Evolutionary conservation across 306 rosid genomes (phyloP).

Genomic region (Dryas drummondii): DNA sequence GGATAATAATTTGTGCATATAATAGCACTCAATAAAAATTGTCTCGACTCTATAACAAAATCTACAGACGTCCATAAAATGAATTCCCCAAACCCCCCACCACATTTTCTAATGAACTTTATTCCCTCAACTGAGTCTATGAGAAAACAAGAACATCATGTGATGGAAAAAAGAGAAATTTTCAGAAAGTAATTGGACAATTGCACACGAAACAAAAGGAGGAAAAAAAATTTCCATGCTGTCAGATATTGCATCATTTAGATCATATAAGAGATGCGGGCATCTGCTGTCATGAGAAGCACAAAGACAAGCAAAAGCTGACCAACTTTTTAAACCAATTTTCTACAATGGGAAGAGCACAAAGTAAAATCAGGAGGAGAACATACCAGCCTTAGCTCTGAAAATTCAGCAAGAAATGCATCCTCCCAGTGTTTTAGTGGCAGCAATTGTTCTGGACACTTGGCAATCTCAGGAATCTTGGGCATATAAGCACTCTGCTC

Average conservation of each 20-base stretch:
- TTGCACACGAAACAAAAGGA: background rate
- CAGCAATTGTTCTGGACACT: constrained; percentile 75
- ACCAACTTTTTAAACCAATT: background rate
- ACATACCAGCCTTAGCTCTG: constrained; percentile 64
- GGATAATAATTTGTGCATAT: too few species aligned
- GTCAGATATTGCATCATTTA: constrained; percentile 50
- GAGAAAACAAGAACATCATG: background rate
- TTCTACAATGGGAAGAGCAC: background rate
- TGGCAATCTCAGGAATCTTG: constrained; percentile 70
- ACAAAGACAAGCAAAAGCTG: constrained; percentile 7
- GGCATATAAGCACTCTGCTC: constrained; percentile 92
- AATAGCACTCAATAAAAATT: background rate
- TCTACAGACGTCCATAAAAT: background rate
- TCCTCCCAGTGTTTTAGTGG: constrained; percentile 86
- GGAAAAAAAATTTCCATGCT: background rate
- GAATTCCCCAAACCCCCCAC: background rate
- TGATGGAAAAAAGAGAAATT: background rate
- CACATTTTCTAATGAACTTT: background rate
- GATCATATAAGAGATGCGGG: constrained; percentile 53
- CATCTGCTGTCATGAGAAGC: constrained; percentile 44
- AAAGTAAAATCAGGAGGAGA: constrained; percentile 24
- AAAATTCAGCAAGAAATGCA: constrained; percentile 71
- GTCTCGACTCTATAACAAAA: background rate
- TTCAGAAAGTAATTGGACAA: background rate
- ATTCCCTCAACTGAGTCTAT: background rate